Evolutionary conservation across 2,329 filamentous ascomycete genomes (phyloP), one percentile per base, ranked within the genome.

Genomic region (Botrytis elliptica): DNA sequence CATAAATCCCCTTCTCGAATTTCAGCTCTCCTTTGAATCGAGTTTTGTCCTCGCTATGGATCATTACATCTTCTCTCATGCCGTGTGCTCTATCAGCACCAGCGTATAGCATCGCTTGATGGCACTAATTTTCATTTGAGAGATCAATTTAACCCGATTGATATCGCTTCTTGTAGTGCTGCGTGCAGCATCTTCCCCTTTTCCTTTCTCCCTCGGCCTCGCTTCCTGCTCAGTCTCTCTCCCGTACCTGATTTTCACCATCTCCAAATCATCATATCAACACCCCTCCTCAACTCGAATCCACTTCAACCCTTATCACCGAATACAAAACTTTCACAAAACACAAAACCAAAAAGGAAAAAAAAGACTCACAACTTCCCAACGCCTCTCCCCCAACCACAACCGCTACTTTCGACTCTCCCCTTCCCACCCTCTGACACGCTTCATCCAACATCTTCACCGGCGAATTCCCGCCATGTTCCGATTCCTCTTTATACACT

Each of bases 381-480:
- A 92, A 80, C 20, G 90, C 89, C 79, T 92, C 90, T 16, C 89
- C 90, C 3, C 90, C 90, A 1, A 87, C 86, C 1, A 92, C 80
- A 55, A 92, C 80, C 0, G 88, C 88, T 9, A 91, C 84, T 25
- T 84, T 88, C 16, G 81, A 85, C 71, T 89, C 82, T 1, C 88
- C 85, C 36, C 79, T 81, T 0, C 88, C 83, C 22, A 92, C 85
- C 42, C 88, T 83, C 29, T 86, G 82, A 1, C 89, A 89, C 0
- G 89, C 89, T 71, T 90, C 87, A 75, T 92, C 90, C n/a, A 91
- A 84, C 16, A 91, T 79, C 74, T 86, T 85, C 0, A 85, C 89
- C 0, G 90, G 90, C 46, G 89, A 86, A 76, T 92, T 88, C 0
- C 71, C 71, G 5, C 66, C 59, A 46, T 73, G 64, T 9, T 70